Evolutionary conservation across 1,139 yeast genomes (phyloP).

Genomic region (Candida freyschussii): DNA sequence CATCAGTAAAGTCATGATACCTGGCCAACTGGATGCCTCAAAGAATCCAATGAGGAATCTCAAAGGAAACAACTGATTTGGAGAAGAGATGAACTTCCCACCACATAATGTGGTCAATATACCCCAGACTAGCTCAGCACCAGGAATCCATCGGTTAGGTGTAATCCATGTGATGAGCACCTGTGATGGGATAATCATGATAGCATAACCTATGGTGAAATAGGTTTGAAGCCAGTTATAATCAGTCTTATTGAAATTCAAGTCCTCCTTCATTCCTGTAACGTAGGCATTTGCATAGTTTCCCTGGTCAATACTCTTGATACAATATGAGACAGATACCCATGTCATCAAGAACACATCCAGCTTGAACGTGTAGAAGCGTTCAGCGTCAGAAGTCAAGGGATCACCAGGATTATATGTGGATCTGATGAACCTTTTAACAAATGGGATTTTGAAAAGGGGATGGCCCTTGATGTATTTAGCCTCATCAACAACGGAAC

Average conservation of each 20-base stretch:
- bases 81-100: constrained; percentile 24
- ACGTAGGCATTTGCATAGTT: constrained; percentile 56
- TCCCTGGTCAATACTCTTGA: constrained; percentile 45
- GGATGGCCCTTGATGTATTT: constrained; percentile 2
- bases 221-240: constrained; percentile 49
- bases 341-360: constrained; percentile 35
- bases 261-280: constrained; percentile 47
- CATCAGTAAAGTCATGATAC: constrained; percentile 48
- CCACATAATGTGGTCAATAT: constrained; percentile 40
- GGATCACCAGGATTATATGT: constrained; percentile 5
- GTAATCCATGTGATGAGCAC: constrained; percentile 30
- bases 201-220: constrained; percentile 48
- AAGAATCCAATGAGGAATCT: constrained; percentile 53
- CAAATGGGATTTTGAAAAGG: constrained; percentile 1
- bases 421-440: constrained; percentile 3
- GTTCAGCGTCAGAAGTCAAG: constrained; percentile 3
- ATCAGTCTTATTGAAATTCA: constrained; percentile 41
- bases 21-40: constrained; percentile 34
- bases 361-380: constrained; percentile 36
- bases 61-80: constrained; percentile 37
- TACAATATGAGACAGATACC: constrained; percentile 33
- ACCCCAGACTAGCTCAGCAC: constrained; percentile 42
- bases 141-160: constrained; percentile 20
- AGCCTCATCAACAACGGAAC: constrained; percentile 5
- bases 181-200: constrained; percentile 49